phyloP scores from a whole-genome alignment of 2,329 filamentous ascomycete genomes.

The Nannizzia gypsea region DNA sequence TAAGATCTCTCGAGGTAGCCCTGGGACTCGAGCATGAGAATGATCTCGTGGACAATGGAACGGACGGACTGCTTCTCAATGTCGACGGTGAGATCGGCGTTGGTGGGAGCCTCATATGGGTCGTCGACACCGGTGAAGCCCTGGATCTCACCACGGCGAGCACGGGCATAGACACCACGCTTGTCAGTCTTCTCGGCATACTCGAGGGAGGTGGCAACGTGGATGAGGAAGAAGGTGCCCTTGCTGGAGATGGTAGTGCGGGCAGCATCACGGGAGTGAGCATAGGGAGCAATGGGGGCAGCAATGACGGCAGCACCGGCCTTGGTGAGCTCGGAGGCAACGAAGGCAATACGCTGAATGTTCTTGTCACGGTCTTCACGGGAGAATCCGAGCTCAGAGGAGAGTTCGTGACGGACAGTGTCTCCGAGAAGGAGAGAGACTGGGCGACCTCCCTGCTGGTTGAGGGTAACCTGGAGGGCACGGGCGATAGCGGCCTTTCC shows the following conservation, averaged over 20 bases:
- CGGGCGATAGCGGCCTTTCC: conserved; percentile 96
- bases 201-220: conserved; percentile 86
- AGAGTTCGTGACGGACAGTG: conserved; percentile 86
- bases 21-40: conserved; percentile 78
- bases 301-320: conserved; percentile 91
- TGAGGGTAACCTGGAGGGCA: conserved; percentile 89
- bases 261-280: conserved; percentile 62
- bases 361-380: conserved; percentile 86
- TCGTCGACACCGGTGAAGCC: conserved; percentile 98
- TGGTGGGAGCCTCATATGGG: conserved; percentile 76
- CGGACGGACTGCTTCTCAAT: conserved; percentile 75
- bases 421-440: conserved; percentile 92
- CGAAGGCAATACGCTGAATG: conserved; percentile 91
- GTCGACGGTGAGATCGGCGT: conserved; percentile 77
- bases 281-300: conserved; percentile 89
- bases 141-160: conserved; percentile 82
- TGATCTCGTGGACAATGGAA: conserved; percentile 92
- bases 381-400: conserved; percentile 89
- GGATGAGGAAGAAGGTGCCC: conserved; percentile 88
- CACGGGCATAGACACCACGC: conserved; percentile 74
- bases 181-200: conserved; percentile 92
- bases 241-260: conserved; percentile 70
- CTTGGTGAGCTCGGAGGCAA: conserved; percentile 86
- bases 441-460: conserved; percentile 91
- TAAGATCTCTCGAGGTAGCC: conserved; percentile 65